These are phyloP conservation scores for Hirschfeldia incana DNA, from an alignment of 345 rosid species.

Conservation along the genomic window DNA sequence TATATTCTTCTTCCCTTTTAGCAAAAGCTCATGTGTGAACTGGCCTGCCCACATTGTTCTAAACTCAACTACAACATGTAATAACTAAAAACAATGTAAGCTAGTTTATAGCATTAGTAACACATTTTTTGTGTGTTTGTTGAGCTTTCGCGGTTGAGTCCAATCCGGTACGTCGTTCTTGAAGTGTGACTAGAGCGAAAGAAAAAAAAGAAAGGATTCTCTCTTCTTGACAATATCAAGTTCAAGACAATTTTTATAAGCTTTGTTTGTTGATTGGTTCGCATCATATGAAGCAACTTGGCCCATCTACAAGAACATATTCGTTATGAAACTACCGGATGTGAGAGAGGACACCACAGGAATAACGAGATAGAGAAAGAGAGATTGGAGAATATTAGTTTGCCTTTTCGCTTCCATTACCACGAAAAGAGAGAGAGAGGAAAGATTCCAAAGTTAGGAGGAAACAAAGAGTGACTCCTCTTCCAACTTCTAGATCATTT, in stretches of 20 bases:
- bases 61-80: conserved; percentile 27
- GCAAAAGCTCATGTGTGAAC: conserved; percentile 27
- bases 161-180: not conserved
- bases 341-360: conserved; percentile 40
- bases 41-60: conserved; percentile 18
- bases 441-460: conserved; percentile 35
- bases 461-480: conserved; percentile 20
- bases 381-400: conserved; percentile 27
- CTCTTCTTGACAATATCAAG: not conserved
- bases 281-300: conserved; percentile 26
- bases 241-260: conserved; percentile 6
- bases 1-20: conserved; percentile 34
- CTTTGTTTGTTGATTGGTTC: not conserved
- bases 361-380: conserved; percentile 21
- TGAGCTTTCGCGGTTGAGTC: not conserved
- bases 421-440: conserved; percentile 11
- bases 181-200: not conserved
- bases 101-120: not conserved
- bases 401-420: conserved; percentile 22
- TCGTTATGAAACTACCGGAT: conserved; percentile 31
- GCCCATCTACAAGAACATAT: conserved; percentile 26
- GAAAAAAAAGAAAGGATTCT: not conserved
- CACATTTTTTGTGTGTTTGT: conserved; percentile 1
- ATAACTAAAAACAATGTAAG: not conserved
- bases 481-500: conserved; percentile 13